These are phyloP conservation scores for Talaromyces piceae DNA, from an alignment of 2,329 filamentous ascomycete species.

Conservation along the genomic window DNA sequence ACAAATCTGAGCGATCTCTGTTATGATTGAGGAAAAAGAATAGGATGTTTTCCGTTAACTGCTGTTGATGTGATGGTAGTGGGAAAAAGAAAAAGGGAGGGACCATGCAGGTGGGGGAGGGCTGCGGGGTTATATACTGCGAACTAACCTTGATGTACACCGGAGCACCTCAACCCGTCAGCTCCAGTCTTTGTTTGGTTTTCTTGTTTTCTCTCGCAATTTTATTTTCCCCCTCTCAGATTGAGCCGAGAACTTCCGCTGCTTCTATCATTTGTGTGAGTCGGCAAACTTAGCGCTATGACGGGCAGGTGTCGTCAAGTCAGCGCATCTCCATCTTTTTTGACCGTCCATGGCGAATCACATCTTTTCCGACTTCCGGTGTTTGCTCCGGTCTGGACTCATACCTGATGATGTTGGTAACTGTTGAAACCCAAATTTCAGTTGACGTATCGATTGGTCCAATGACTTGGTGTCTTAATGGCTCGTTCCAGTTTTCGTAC, in stretches of 20 bases:
- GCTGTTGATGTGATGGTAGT: background rate
- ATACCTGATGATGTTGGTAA: background rate
- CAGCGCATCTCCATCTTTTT: background rate
- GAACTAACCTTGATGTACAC: background rate
- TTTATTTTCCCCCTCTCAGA: no score
- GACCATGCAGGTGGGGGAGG: constrained; percentile 5
- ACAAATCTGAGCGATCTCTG: constrained; percentile 2
- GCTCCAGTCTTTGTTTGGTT: background rate
- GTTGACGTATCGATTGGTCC: no score
- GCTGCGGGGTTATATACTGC: constrained; percentile 12
- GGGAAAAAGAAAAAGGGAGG: constrained; percentile 10
- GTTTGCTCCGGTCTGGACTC: background rate
- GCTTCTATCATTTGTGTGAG: background rate
- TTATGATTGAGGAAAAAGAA: background rate
- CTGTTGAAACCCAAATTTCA: no score
- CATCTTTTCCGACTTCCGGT: background rate
- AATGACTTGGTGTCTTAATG: no score
- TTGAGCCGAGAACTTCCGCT: background rate
- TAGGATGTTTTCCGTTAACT: constrained; percentile 6
- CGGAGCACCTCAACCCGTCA: constrained; percentile 1
- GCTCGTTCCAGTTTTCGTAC: no score
- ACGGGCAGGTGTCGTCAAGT: background rate
- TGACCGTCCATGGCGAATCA: background rate
- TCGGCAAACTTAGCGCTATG: background rate
- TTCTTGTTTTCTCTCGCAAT: background rate